Evolutionary conservation across 2,329 filamentous ascomycete species (phyloP), one percentile per base, ranked within the genome.

Genomic region (Diaporthe ampelina): DNA sequence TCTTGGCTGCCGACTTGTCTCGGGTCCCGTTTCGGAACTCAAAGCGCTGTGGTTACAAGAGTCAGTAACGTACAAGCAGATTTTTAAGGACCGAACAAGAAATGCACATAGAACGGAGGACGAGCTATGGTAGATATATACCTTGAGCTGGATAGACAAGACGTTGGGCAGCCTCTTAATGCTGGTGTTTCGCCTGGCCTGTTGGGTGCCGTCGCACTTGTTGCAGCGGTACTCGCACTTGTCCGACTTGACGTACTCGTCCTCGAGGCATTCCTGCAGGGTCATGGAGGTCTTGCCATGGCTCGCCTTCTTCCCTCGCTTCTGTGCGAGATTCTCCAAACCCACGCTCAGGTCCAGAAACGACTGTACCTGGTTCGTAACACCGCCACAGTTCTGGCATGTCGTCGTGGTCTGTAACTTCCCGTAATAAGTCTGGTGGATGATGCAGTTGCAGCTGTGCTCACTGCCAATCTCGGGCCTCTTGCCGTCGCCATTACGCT

Each of bases 361-460:
- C 0, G 95, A 95, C 80, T 98, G 95, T 56, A 95, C 90, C 0
- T 95, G 93, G 76, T 93, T 93, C 1, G 94, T 97, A 29, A 93
- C 91, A 77, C 95, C 95, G 74, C 92, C 89, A 83, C 96, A 98
- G 79, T 93, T 94, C 80, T 95, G 93, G 83, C 96, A 99, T 24
- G 94, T 98, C 52, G 97, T 96, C 26, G 94, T 96, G 80, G 93
- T 97, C 79, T 94, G 94, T 75, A 97, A 91, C 81, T 97, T 96
- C 75, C 97, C 97, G 81, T 96, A 97, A 80, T 98, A 98, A 0
- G 94, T 95, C 81, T 96, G 94, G 82, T 98, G 97, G 78, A 98
- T 93, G 79, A 98, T 94, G 83, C 96, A 99, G 74, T 92, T 91
- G 86, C 97, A 98, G 78, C 84, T 90, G 79, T 91, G 89, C 79